Evolutionary conservation across 2,329 filamentous ascomycete genomes (phyloP), one percentile per base, ranked within the genome.

Genomic region (Fusarium torulosum): DNA sequence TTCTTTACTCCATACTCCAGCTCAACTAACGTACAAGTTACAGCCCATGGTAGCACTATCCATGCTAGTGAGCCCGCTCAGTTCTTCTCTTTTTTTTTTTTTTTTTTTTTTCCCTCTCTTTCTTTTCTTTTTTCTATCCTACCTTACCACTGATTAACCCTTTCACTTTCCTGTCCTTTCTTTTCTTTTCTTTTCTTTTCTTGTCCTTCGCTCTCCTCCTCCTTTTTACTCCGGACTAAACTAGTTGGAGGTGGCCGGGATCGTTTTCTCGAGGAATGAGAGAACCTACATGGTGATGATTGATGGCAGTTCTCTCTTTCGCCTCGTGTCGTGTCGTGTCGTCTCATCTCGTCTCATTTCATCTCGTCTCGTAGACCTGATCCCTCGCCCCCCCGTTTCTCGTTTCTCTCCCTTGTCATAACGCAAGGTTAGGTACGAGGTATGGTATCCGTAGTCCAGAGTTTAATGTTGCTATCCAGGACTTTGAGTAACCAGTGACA

Each of bases 401-500:
- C 27, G 45, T 33, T 37, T 41, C 19, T 15, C 44, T 50, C 58
- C 55, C 33, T 60, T 60, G 45, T n/a, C 27, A 58, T 23, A 15
- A n/a, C 35, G 42, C 49, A 44, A 52, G 49, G 49, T 52, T 44
- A 41, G 42, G 23, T 31, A 35, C 29, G n/a, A 37, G 35, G 35
- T 13, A 29, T 29, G 10, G 10, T 13, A 29, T 29, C 27, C 27
- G 27, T 37, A 37, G 35, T 10, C 35, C 20, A 62, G 41, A 62
- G 38, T 63, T 46, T 46, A 27, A 44, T 63, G 40, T 35, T 63
- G 51, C 42, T 63, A 63, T 27, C 59, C 37, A 64, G 59, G 31
- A 19, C 33, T 35, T 64, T 63, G 60, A 59, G 46, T 44, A 40
- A 53, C 61, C 53, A 52, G 53, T 64, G 20, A 31, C 33, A 47